A percentile compares a stretch with the other conserved stretches of the same genome.
phyloP scores from a whole-genome alignment of 495 filamentous ascomycete genomes.

The Haplographium delicatum region DNA sequence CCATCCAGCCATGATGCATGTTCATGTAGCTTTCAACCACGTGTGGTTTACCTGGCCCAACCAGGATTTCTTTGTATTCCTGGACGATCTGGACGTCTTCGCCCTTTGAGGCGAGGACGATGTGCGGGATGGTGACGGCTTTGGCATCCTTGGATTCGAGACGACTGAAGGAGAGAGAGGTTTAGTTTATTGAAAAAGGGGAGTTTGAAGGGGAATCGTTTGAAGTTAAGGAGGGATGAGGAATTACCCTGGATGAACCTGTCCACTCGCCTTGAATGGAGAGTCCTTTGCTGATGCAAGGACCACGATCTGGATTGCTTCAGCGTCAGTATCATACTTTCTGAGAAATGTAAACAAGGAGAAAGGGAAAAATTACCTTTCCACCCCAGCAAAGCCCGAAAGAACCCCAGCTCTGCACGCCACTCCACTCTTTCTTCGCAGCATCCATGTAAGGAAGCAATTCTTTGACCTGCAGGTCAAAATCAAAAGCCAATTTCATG shows the following conservation, averaged over 20 bases:
- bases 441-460: constrained; percentile 21
- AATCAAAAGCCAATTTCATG: constrained; percentile 13
- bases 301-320: constrained; percentile 40
- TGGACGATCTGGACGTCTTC: constrained; percentile 40
- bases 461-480: constrained; percentile 21
- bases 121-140: constrained; percentile 45
- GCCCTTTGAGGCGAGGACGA: constrained; percentile 44
- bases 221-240: background rate
- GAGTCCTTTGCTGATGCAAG: constrained; percentile 35
- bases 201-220: too few relatives aligned
- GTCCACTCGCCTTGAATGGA: constrained; percentile 41
- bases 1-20: constrained; percentile 60
- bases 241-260: constrained; percentile 42
- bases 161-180: too few relatives aligned
- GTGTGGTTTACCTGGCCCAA: constrained; percentile 32
- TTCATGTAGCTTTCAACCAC: constrained; percentile 45
- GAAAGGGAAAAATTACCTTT: too few relatives aligned
- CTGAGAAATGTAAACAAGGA: background rate
- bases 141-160: constrained; percentile 40
- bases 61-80: constrained; percentile 37
- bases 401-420: constrained; percentile 31
- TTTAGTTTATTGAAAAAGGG: too few relatives aligned
- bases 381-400: constrained; percentile 49
- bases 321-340: background rate
- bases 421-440: constrained; percentile 17